A percentile compares a stretch with the other conserved stretches of the same genome.
These are phyloP conservation scores for Lathyrus sativus DNA, from an alignment of 306 rosid species.

Conservation along the genomic window DNA sequence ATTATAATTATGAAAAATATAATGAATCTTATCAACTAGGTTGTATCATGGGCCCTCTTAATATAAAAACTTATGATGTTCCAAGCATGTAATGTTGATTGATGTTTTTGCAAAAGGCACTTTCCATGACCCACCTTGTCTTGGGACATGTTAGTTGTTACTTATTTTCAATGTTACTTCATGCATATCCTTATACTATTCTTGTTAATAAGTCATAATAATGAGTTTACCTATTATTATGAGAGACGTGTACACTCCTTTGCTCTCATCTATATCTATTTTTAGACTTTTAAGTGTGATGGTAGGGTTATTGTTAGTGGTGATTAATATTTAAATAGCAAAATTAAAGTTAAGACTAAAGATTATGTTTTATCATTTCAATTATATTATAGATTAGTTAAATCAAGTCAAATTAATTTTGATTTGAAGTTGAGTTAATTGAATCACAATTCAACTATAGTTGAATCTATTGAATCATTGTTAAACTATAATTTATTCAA, in stretches of 20 bases:
- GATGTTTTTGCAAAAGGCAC: constrained; percentile 32
- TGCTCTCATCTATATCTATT: constrained; percentile 32
- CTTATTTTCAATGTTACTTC: constrained; percentile 22
- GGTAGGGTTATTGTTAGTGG: background rate
- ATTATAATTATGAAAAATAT: constrained; percentile 24
- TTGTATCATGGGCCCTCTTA: constrained; percentile 34
- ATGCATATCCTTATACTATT: constrained; percentile 27
- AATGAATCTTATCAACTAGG: constrained; percentile 4
- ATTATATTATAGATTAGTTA: no score
- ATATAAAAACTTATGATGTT: constrained; percentile 17
- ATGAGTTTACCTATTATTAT: constrained; percentile 25
- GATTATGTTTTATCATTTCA: background rate
- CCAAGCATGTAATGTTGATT: constrained; percentile 28
- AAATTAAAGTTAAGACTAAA: background rate
- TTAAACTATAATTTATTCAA: no score
- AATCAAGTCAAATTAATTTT: no score
- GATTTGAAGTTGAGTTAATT: background rate
- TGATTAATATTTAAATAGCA: background rate
- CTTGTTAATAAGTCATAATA: constrained; percentile 24
- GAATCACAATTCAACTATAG: background rate
- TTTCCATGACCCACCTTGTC: constrained; percentile 36
- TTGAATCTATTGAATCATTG: background rate
- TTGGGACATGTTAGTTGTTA: constrained; percentile 34
- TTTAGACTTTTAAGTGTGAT: constrained; percentile 13
- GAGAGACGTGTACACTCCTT: background rate